phyloP scores from a whole-genome alignment of 2,329 filamentous ascomycete genomes.

The Ceratocystis cubensis region DNA sequence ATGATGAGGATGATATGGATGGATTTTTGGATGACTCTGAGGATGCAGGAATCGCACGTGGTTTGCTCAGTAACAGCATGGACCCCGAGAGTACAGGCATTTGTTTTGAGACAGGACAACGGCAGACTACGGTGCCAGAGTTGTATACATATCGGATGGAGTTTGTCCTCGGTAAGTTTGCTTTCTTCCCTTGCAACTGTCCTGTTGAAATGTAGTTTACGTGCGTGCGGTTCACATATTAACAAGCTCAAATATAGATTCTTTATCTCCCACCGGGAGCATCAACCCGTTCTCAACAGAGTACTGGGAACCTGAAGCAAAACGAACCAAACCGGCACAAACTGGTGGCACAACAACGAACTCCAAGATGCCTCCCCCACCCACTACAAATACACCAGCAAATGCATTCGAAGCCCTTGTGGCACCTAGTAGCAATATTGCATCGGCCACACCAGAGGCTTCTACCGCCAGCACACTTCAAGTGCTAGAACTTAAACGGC shows the following conservation, averaged over 20 bases:
- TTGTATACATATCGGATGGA: slow-evolving; percentile 58
- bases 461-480: slow-evolving; percentile 27
- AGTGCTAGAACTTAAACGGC: slow-evolving; percentile 25
- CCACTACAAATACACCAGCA: slow-evolving; percentile 26
- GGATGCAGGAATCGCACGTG: slow-evolving; percentile 45
- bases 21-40: slow-evolving; percentile 84
- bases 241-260: slow-evolving; percentile 29
- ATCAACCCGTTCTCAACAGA: slow-evolving; percentile 76
- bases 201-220: not conserved
- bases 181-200: not conserved
- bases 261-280: slow-evolving; percentile 36
- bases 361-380: slow-evolving; percentile 23
- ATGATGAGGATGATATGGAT: slow-evolving; percentile 75
- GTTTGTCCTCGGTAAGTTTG: slow-evolving; percentile 52
- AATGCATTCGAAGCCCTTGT: slow-evolving; percentile 31
- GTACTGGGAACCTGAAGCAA: slow-evolving; percentile 56
- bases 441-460: slow-evolving; percentile 20
- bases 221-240: slow-evolving; percentile 16
- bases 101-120: slow-evolving; percentile 59
- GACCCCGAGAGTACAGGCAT: slow-evolving; percentile 68
- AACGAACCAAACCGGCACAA: slow-evolving; percentile 21
- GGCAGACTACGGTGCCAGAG: slow-evolving; percentile 37
- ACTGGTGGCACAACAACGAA: slow-evolving; percentile 10
- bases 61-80: slow-evolving; percentile 53
- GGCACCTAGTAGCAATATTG: not conserved